phyloP scores from a whole-genome alignment of 2,329 filamentous ascomycete genomes.

The Apiospora koreana region DNA sequence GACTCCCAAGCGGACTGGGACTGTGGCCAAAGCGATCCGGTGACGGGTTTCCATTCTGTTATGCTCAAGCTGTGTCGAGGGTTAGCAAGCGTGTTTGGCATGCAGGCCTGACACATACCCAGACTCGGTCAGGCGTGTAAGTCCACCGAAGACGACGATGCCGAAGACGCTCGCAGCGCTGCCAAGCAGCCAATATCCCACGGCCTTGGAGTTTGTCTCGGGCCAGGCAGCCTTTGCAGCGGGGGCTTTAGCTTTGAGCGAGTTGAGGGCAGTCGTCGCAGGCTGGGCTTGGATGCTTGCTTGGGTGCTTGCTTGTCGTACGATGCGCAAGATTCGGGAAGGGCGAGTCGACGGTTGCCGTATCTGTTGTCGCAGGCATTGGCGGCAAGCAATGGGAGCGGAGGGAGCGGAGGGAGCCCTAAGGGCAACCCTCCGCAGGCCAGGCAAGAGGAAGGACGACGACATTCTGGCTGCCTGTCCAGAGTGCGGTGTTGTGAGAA shows the following conservation, averaged over 20 bases:
- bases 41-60: constrained; percentile 97
- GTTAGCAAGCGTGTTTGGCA: neutral
- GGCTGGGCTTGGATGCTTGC: constrained; percentile 35
- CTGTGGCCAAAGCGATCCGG: constrained; percentile 83
- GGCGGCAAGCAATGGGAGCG: constrained; percentile 48
- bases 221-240: constrained; percentile 40
- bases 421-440: constrained; percentile 42
- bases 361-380: constrained; percentile 39
- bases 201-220: constrained; percentile 69
- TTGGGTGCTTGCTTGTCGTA: constrained; percentile 41
- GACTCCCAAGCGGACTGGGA: constrained; percentile 81
- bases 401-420: constrained; percentile 39
- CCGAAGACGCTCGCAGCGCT: constrained; percentile 94
- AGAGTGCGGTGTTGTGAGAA: constrained; percentile 11
- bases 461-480: constrained; percentile 21
- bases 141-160: constrained; percentile 91
- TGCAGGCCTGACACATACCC: constrained; percentile 62
- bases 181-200: constrained; percentile 90
- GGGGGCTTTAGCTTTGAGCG: neutral
- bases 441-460: constrained; percentile 39
- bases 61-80: constrained; percentile 68
- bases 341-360: constrained; percentile 12
- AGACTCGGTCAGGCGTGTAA: constrained; percentile 93
- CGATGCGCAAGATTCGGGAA: constrained; percentile 41
- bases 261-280: constrained; percentile 13